Evolutionary conservation across 2,329 filamentous ascomycete species (phyloP).

Genomic region (Phyllosticta paracitricarpa): DNA sequence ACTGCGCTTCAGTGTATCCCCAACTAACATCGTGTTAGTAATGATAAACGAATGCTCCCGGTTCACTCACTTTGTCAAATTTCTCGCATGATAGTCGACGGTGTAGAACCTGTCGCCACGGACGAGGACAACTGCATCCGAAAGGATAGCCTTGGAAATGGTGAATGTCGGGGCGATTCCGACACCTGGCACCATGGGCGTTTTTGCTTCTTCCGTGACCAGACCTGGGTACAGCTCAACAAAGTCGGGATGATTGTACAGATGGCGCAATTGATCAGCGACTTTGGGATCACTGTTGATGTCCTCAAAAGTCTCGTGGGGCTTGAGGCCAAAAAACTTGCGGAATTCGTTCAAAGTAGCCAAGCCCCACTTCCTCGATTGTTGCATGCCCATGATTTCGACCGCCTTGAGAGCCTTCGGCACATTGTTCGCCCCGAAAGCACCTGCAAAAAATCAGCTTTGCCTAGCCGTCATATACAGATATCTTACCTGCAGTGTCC

Average conservation of each 20-base stretch:
- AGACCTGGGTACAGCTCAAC: constrained; percentile 71
- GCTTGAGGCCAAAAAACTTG: constrained; percentile 67
- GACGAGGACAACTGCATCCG: constrained; percentile 64
- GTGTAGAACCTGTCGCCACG: constrained; percentile 71
- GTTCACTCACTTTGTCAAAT: constrained; percentile 49
- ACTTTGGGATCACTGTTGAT: constrained; percentile 70
- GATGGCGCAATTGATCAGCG: constrained; percentile 44
- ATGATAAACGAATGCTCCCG: not conserved
- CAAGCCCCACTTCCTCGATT: constrained; percentile 66
- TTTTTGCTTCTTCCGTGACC: constrained; percentile 63
- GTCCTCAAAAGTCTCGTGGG: constrained; percentile 67
- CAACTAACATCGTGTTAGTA: constrained; percentile 33
- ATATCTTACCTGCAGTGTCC: constrained; percentile 33
- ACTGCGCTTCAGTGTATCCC: constrained; percentile 65
- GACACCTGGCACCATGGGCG: constrained; percentile 55
- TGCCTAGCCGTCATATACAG: too few relatives aligned
- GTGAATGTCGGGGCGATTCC: constrained; percentile 68
- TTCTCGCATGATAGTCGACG: constrained; percentile 53
- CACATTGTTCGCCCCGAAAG: constrained; percentile 54
- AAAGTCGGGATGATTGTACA: constrained; percentile 65
- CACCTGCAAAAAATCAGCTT: constrained; percentile 14
- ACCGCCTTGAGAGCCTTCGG: constrained; percentile 62
- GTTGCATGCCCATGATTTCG: constrained; percentile 69
- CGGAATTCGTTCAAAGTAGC: constrained; percentile 76
- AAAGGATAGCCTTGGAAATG: constrained; percentile 63